Evolutionary conservation across 202 grass and related monocot species (phyloP).

Genomic region (Hordeum pubiflorum): DNA sequence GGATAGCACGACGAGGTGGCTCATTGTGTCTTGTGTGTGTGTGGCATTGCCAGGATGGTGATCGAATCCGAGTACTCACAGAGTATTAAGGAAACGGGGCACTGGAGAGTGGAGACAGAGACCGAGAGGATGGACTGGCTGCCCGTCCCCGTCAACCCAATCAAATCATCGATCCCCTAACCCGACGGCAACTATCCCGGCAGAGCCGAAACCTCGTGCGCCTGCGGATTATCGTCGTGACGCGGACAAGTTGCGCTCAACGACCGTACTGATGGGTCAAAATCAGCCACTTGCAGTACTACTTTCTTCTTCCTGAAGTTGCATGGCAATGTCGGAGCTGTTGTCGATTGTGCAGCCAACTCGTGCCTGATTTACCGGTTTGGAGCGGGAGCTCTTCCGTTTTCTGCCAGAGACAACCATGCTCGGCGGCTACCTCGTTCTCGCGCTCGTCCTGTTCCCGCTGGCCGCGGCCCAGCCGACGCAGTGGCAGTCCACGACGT

Average conservation of each 20-base stretch:
- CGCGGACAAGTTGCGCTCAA: background rate
- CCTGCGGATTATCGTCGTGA: background rate
- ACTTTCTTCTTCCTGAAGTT: background rate
- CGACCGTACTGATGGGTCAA: background rate
- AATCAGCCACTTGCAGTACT: background rate
- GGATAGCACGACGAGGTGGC: background rate
- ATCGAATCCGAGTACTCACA: no score
- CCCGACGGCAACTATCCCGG: background rate
- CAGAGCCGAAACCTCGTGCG: background rate
- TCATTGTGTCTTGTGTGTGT: background rate
- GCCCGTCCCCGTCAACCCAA: background rate
- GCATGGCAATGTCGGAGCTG: background rate
- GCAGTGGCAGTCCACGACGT: background rate
- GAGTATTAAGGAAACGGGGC: background rate
- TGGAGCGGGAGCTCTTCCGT: background rate
- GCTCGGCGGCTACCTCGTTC: background rate
- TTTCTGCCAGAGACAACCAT: background rate
- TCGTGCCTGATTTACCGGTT: background rate
- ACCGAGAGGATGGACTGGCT: background rate
- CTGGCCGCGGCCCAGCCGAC: background rate
- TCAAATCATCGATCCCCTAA: background rate
- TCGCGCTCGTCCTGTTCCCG: background rate
- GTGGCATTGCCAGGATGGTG: background rate
- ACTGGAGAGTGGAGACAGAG: background rate
- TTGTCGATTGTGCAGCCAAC: background rate